Percentiles rank a stretch among this genome's conserved stretches.
Conservation (phyloP, 2,329 filamentous ascomycete species). For the Fusarium armeniacum region DNA sequence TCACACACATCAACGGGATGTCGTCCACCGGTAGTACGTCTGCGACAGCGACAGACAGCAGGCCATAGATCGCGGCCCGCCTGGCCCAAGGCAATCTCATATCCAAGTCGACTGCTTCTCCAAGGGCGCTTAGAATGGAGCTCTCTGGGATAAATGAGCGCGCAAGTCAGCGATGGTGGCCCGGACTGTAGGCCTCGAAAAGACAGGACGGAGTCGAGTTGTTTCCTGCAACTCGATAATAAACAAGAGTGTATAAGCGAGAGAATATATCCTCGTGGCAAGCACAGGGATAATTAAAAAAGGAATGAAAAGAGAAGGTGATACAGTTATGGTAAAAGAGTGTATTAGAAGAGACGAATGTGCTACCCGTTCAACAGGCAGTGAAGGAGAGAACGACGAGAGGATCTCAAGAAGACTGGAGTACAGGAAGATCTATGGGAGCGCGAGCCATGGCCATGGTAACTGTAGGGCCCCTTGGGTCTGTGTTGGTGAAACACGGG, state of each 20-base stretch:
- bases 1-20: constrained; percentile 57
- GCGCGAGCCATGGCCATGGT: constrained; percentile 14
- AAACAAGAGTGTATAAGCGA: constrained; percentile 31
- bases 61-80: constrained; percentile 50
- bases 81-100: constrained; percentile 51
- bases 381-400: constrained; percentile 27
- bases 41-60: constrained; percentile 49
- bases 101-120: constrained; percentile 8
- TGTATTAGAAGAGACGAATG: constrained; percentile 26
- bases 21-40: constrained; percentile 54
- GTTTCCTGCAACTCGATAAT: constrained; percentile 21
- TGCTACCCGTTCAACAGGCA: constrained; percentile 32
- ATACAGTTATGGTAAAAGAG: constrained; percentile 35
- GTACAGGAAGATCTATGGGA: constrained; percentile 15
- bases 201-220: constrained; percentile 15
- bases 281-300: constrained; percentile 25
- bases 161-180: constrained; percentile 27
- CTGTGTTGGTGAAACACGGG: constrained; percentile 36
- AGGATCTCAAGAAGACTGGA: constrained; percentile 18
- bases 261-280: constrained; percentile 24
- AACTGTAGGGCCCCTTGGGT: constrained; percentile 6
- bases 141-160: constrained; percentile 1
- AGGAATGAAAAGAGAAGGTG: constrained; percentile 29
- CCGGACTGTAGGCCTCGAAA: constrained; percentile 24
- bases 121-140: neutral